Evolutionary conservation across 805 yeast genomes (phyloP), one percentile per base, ranked within the genome.

Genomic region (Yarrowia bubula): DNA sequence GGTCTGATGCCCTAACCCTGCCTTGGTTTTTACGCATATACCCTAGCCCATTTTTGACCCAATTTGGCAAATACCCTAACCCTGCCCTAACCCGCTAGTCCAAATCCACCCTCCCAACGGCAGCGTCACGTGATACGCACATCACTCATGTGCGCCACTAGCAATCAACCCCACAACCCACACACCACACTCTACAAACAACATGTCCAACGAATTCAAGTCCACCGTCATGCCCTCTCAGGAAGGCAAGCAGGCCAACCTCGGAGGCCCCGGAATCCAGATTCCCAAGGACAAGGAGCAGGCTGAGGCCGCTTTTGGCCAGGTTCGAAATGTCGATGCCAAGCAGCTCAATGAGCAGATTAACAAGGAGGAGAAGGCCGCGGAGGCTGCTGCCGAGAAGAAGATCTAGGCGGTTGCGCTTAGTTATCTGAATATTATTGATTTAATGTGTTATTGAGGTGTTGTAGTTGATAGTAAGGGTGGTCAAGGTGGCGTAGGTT

Each of bases 291-390:
- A 61, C 22, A 61, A 61, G 57, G 57, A 46, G 47, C 57, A 47
- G 65, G 8, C 46, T 15, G 65, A 46, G 55, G 31, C 41, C 14
- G 65, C 57, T 39, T 61, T 61, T 33, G 57, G 57, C 47, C 57
- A 61, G 65, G 39, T 61, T n/a, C 55, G 65, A 61, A 61, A 61
- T n/a, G 65, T 61, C 42, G 65, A 61, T 17, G 57, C 65, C 57
- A 61, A 61, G 57, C 38, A 46, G 57, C 57, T 61, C 57, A 61
- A 61, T 18, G 65, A 61, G 57, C 35, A 46, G 37, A 61, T 47
- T 8, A 15, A 22, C 47, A 48, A 38, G 46, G 57, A 47, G 39
- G 58, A 60, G 65, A 37, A 50, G 57, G 41, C 58, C 17, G 57
- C 47, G 2, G 31, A 61, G 41, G 11, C 28, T 28, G 47, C 55